Base-by-base conservation (phyloP, 768 basidiomycete genomes). In the Boletus tomentosulus region DNA sequence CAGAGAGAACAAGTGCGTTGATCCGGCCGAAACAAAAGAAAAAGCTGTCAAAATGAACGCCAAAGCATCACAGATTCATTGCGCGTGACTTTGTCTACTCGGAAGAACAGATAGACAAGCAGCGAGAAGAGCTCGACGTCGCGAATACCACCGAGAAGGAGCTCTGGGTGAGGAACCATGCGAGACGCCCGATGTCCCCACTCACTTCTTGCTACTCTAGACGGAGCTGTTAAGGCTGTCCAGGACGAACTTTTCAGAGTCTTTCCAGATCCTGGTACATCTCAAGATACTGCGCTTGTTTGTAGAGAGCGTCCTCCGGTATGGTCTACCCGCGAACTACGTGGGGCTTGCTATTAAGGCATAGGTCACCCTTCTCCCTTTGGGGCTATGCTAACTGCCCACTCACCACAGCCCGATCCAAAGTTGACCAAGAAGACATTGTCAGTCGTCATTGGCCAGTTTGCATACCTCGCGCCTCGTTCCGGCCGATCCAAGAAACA, bases 171-270 rank as follows among this genome's bases (percentile, higher is more conserved):
- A 60, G 85, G n/a, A 31, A 42, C 22, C 25, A 8, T 15, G 11
- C 28, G 19, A 35, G 34, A 8, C 6, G 6, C 27, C 24, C 10
- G 33, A 24, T 27, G 9, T 37, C 37, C 16, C 3, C 31, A 31
- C 52, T 57, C 50, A 58, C 31, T 11, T 54, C 13, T 50, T 34
- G 16, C 42, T 25, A 24, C 28, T 19, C 49, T 61, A 98, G 95
- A 90, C 92, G 27, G 96, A 99, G 61, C 80, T 99, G 0, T 76
- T 99, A 25, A 83, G 90, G 62, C 70, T 98, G 35, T 86, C 95
- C 35, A 80, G 97, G 51, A 97, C 92, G 49, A 98, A 96, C 72
- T 99, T 98, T 70, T 95, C 94, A 1, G 97, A 99, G 74, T 86
- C 94, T 6, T 93, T 94, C 74, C 92, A 98, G 68, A 78, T 96